Evolutionary conservation across 169 alveolate species (phyloP).

Genomic region (Plasmodium reichenowi): DNA sequence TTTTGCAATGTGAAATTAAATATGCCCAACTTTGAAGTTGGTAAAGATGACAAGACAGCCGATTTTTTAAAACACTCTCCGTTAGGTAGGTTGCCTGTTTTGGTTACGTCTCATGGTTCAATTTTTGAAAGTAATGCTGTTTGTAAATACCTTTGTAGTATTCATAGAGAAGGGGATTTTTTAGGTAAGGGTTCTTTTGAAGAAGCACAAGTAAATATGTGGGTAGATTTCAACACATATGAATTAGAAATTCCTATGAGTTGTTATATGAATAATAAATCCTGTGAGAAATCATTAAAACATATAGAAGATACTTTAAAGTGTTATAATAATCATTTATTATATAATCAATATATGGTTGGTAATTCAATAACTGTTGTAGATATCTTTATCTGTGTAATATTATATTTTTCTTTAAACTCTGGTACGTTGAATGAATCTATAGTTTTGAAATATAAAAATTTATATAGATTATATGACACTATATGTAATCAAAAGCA

Average conservation of each 20-base stretch:
- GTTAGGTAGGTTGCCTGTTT: slow-evolving; percentile 59
- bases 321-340: slow-evolving; percentile 81
- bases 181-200: slow-evolving; percentile 57
- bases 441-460: slow-evolving; percentile 48
- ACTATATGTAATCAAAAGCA: slow-evolving; percentile 77
- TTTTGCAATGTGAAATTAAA: slow-evolving; percentile 58
- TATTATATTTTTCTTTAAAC: slow-evolving; percentile 84
- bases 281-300: slow-evolving; percentile 54
- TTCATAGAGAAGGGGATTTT: slow-evolving; percentile 35
- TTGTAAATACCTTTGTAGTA: slow-evolving; percentile 49
- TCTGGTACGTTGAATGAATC: slow-evolving; percentile 74
- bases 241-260: slow-evolving; percentile 80
- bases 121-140: slow-evolving; percentile 70
- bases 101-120: slow-evolving; percentile 40
- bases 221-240: slow-evolving; percentile 84
- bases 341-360: slow-evolving; percentile 87
- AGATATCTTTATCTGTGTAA: slow-evolving; percentile 89
- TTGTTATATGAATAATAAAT: slow-evolving; percentile 77
- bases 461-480: slow-evolving; percentile 53
- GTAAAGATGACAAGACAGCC: slow-evolving; percentile 47
- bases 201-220: slow-evolving; percentile 78
- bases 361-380: slow-evolving; percentile 93
- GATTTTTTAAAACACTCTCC: slow-evolving; percentile 62
- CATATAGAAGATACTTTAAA: slow-evolving; percentile 81
- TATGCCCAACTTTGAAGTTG: slow-evolving; percentile 42